These are phyloP conservation scores for Huntiella decipiens DNA, from an alignment of 2,329 filamentous ascomycete species.

Conservation along the genomic window DNA sequence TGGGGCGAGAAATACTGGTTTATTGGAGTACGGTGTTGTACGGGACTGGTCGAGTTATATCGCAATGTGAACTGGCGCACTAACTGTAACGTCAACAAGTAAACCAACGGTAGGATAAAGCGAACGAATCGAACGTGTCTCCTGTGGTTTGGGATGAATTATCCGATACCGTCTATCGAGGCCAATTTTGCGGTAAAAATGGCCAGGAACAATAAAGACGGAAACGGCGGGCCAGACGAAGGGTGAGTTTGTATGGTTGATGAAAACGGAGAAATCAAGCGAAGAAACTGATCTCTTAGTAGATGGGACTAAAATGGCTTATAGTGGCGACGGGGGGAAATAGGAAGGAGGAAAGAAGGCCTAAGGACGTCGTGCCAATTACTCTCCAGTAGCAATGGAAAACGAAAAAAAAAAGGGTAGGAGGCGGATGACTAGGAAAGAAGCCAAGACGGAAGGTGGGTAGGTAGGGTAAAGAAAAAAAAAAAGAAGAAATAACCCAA, in stretches of 20 bases:
- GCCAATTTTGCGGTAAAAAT: too few species aligned
- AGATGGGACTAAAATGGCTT: neutral
- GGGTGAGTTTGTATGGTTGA: neutral
- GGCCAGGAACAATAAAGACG: too few species aligned
- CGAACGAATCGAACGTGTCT: too few species aligned
- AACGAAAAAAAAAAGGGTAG: neutral
- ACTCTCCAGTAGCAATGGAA: neutral
- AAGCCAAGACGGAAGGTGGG: neutral
- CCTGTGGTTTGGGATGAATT: too few species aligned
- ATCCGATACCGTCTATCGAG: too few species aligned
- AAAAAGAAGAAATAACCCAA: constrained; percentile 1
- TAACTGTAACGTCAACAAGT: too few species aligned
- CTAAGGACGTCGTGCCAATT: neutral
- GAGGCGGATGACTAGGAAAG: neutral
- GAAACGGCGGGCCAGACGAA: too few species aligned
- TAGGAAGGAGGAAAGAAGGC: neutral
- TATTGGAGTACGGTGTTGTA: too few species aligned
- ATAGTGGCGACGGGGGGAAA: neutral
- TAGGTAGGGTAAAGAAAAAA: constrained; percentile 2
- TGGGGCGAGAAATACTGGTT: too few species aligned
- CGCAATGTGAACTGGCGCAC: too few species aligned
- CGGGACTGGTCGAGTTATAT: too few species aligned
- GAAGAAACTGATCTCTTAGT: neutral
- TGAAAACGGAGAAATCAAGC: constrained; percentile 1
- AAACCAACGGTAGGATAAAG: too few species aligned